These are phyloP conservation scores for Suillus variegatus DNA, from an alignment of 768 basidiomycete species.

Conservation along the genomic window DNA sequence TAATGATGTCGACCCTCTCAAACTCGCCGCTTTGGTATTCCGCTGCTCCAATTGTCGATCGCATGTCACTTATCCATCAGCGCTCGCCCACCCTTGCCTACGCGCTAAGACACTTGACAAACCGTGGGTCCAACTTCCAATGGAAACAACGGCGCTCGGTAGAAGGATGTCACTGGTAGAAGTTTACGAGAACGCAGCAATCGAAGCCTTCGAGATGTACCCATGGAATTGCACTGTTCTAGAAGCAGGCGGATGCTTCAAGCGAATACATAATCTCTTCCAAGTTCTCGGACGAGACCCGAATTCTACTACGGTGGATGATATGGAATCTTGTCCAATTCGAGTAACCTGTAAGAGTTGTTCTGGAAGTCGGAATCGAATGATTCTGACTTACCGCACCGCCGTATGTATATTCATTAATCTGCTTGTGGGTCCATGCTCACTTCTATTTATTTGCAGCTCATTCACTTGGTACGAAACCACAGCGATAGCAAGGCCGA, in stretches of 20 bases:
- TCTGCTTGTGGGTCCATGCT: not conserved
- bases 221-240: conserved; percentile 1
- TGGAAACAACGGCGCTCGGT: not conserved
- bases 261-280: conserved; percentile 3
- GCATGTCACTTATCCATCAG: conserved; percentile 3
- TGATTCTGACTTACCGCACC: not conserved
- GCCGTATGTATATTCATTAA: not conserved
- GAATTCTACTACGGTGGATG: not conserved
- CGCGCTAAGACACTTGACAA: not conserved
- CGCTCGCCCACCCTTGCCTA: not conserved
- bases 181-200: conserved; percentile 3
- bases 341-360: conserved; percentile 4
- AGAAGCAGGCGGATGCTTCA: not conserved
- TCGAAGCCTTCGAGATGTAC: conserved; percentile 1
- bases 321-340: not conserved
- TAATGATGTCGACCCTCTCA: not conserved
- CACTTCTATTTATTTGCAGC: not conserved
- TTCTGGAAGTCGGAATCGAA: conserved; percentile 4
- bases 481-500: not conserved
- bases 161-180: not conserved
- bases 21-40: not conserved
- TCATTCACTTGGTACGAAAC: conserved; percentile 3
- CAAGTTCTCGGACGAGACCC: conserved; percentile 2
- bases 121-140: conserved; percentile 1
- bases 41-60: not conserved